Base-by-base conservation (phyloP, 305 asterid genomes). In the Plantago lanceolata region DNA sequence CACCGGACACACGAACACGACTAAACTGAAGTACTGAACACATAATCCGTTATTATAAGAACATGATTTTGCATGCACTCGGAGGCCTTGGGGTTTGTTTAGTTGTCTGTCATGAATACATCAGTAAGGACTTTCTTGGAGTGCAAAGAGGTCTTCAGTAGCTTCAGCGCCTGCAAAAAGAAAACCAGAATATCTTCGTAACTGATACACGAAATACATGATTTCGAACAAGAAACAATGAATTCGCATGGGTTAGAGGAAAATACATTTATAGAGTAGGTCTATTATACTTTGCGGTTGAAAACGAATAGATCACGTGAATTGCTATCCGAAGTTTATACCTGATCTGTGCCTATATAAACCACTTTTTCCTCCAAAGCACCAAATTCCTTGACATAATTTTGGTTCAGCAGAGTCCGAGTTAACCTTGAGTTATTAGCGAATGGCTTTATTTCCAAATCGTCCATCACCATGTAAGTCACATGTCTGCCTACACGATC, bases 381-480 rank as follows among this genome's bases (percentile, higher is more conserved):
- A 8, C 70, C 63, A 0, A 74, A 64, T 2, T 78, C 76, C 69
- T 68, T 79, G 1, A 78, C 48, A 6, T 56, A 59, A 17, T 73
- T 60, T 61, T 74, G 61, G 26, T 70, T 81, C 8, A 78, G 75
- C 50, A 70, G 2, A 31, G 74, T 49, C n/a, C n/a, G n/a, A n/a
- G n/a, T n/a, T n/a, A n/a, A 81, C 9, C 74, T 73, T 0, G 78
- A n/a, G n/a, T n/a, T n/a, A n/a, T n/a, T 64, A 0, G 86, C 74
- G 78, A 57, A 37, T 0, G 86, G 86, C 68, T 54, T 67, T 26
- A 84, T 77, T 12, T 5, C 76, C 71, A 81, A 28, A 26, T 81
- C 64, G 71, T 84, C 85, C 79, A 71, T 71, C 21, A 80, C 78
- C 73, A 78, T 75, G 24, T 76, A 81, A 0, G 78, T 71, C 31